A percentile compares a stretch with the other conserved stretches of the same genome.
Conservation (phyloP, 148 eudicot species). For the Vaccinium myrtillus region DNA sequence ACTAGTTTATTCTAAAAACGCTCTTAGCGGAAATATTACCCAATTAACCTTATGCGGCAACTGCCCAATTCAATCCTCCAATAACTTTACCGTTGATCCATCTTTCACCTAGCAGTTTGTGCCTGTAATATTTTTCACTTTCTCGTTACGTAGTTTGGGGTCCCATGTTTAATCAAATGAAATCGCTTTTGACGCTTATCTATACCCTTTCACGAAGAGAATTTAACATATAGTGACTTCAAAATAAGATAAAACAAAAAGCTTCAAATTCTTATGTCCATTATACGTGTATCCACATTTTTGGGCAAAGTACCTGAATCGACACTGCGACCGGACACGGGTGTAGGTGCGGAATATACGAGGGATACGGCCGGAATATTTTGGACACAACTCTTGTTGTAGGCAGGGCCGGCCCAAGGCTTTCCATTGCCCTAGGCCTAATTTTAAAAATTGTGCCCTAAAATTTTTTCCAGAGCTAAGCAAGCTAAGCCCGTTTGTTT, state of each 20-base stretch:
- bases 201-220: neutral
- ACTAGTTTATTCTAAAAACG: too few relatives aligned
- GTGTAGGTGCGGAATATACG: too few relatives aligned
- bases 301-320: too few relatives aligned
- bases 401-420: too few relatives aligned
- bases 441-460: too few relatives aligned
- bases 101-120: neutral
- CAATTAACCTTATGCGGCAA: neutral
- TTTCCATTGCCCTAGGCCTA: too few relatives aligned
- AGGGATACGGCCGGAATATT: too few relatives aligned
- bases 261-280: neutral
- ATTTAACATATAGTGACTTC: neutral
- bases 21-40: neutral
- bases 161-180: neutral
- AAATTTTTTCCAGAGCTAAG: too few relatives aligned
- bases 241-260: neutral
- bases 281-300: too few relatives aligned
- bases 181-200: neutral
- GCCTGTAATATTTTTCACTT: neutral
- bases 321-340: too few relatives aligned
- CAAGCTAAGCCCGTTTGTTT: too few relatives aligned
- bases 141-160: neutral
- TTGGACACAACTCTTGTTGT: too few relatives aligned
- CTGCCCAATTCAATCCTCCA: neutral
- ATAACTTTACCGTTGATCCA: neutral